These are phyloP conservation scores for Ophioceras dolichostomum DNA, from an alignment of 2,329 filamentous ascomycete species.

Conservation along the genomic window DNA sequence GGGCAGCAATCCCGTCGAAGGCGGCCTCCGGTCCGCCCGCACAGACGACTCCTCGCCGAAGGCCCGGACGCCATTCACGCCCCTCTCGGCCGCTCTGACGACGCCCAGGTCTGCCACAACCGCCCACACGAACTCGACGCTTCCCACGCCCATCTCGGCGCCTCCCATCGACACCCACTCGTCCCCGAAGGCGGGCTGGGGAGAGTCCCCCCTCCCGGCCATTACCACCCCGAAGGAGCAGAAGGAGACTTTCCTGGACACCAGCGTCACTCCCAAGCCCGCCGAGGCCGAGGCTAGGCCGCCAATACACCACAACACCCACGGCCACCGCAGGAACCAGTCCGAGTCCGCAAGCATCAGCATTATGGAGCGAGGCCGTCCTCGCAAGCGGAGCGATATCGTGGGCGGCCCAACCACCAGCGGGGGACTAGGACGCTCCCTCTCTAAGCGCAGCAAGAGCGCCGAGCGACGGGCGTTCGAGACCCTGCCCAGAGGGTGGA, in stretches of 20 bases:
- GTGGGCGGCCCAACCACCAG: conserved; percentile 8
- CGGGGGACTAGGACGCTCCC: conserved; percentile 21
- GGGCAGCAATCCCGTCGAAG: conserved; percentile 29
- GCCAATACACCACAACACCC: not conserved
- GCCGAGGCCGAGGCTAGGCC: conserved; percentile 13
- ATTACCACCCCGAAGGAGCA: conserved; percentile 15
- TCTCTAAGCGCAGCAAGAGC: conserved; percentile 32
- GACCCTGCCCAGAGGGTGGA: conserved; percentile 45
- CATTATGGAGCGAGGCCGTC: conserved; percentile 50
- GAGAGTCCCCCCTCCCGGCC: conserved; percentile 25
- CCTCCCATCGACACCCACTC: conserved; percentile 1
- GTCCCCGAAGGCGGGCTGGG: conserved; percentile 23
- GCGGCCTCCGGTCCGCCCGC: conserved; percentile 23
- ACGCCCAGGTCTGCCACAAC: conserved; percentile 31
- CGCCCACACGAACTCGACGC: conserved; percentile 22
- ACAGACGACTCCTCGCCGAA: conserved; percentile 35
- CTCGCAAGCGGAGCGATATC: conserved; percentile 37
- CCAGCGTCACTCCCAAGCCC: conserved; percentile 15
- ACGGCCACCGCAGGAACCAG: conserved; percentile 35
- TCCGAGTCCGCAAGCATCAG: conserved; percentile 38
- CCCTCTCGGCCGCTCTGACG: conserved; percentile 27
- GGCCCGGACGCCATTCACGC: conserved; percentile 30
- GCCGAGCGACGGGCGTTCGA: conserved; percentile 47
- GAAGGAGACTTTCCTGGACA: conserved; percentile 9
- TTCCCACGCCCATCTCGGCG: conserved; percentile 34